Evolutionary conservation across 2,329 filamentous ascomycete genomes (phyloP).

Genomic region (Fusarium heterosporum): DNA sequence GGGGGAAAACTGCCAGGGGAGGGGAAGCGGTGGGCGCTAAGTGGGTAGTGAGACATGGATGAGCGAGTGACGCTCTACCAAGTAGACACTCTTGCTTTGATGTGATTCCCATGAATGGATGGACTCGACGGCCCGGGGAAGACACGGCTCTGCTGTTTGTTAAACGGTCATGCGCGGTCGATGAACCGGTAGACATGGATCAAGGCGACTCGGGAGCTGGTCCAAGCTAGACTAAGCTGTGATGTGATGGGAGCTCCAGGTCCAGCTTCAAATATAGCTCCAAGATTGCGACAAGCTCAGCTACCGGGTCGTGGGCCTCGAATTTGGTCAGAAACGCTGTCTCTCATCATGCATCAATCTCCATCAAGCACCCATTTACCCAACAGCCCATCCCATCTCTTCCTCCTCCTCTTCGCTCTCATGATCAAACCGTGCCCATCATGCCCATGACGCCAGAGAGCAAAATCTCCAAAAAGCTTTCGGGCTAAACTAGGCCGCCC

Average conservation of each 20-base stretch:
- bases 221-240: slow-evolving; percentile 21
- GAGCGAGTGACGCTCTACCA: slow-evolving; percentile 38
- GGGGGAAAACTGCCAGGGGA: slow-evolving; percentile 28
- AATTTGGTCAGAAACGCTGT: neutral
- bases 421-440: slow-evolving; percentile 18
- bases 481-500: slow-evolving; percentile 33
- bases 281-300: slow-evolving; percentile 27
- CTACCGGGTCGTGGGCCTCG: neutral
- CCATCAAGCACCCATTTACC: neutral
- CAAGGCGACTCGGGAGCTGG: slow-evolving; percentile 16
- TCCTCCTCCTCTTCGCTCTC: neutral
- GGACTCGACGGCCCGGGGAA: neutral
- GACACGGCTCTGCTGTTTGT: neutral
- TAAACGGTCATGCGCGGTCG: neutral
- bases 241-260: slow-evolving; percentile 15
- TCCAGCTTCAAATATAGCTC: too few species aligned
- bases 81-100: neutral
- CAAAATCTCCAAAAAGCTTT: slow-evolving; percentile 41
- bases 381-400: neutral
- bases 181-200: neutral
- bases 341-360: neutral
- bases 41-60: slow-evolving; percentile 46
- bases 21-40: slow-evolving; percentile 43
- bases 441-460: slow-evolving; percentile 26
- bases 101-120: slow-evolving; percentile 8